Evolutionary conservation across 2,329 filamentous ascomycete genomes (phyloP).

Genomic region (Trichophyton benhamiae): DNA sequence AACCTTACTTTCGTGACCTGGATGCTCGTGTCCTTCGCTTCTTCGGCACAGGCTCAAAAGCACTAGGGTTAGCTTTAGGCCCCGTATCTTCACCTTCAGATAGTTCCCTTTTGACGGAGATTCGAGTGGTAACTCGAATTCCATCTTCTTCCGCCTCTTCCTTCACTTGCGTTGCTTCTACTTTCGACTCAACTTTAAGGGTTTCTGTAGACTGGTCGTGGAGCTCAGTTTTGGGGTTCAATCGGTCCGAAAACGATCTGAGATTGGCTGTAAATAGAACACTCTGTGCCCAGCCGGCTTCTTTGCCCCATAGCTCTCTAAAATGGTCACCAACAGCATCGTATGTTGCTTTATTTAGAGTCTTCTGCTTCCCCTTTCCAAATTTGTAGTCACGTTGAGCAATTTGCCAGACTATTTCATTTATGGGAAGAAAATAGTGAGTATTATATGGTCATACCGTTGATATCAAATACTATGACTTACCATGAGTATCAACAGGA

Average conservation of each 20-base stretch:
- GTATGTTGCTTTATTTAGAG: constrained; percentile 78
- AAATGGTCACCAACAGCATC: constrained; percentile 86
- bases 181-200: background rate
- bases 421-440: constrained; percentile 6
- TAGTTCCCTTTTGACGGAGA: constrained; percentile 11
- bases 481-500: constrained; percentile 82
- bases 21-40: constrained; percentile 9
- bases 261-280: constrained; percentile 92
- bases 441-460: background rate
- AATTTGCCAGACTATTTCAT: constrained; percentile 75
- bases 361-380: constrained; percentile 67
- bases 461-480: background rate
- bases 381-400: constrained; percentile 93
- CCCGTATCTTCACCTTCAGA: constrained; percentile 4
- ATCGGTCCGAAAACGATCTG: constrained; percentile 62
- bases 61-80: background rate
- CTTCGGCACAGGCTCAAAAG: constrained; percentile 1
- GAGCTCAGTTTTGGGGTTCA: constrained; percentile 30
- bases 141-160: background rate
- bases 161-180: background rate
- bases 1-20: background rate
- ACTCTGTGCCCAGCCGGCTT: constrained; percentile 95
- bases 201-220: constrained; percentile 14
- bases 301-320: constrained; percentile 73
- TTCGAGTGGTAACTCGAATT: constrained; percentile 1